Conservation (phyloP, 805 yeast genomes). For the Saccharomyces paradoxus region DNA sequence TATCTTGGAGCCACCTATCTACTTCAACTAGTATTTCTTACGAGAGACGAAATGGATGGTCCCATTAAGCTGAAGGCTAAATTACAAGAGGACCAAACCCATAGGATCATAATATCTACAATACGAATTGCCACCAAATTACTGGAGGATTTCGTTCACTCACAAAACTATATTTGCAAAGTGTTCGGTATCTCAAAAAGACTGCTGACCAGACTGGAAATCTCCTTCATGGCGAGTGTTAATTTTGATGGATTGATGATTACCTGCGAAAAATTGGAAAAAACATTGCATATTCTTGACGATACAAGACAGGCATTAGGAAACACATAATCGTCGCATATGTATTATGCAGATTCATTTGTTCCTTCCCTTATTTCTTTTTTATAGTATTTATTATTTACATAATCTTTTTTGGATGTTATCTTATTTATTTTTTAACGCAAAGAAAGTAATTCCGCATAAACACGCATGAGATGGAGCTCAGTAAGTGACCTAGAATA, state of each 20-base stretch:
- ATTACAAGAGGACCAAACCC: slow-evolving; percentile 33
- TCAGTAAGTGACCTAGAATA: neutral
- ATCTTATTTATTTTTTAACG: neutral
- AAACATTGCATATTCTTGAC: slow-evolving; percentile 8
- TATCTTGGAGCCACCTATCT: slow-evolving; percentile 25
- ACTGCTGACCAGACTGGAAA: slow-evolving; percentile 17
- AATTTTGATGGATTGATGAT: slow-evolving; percentile 13
- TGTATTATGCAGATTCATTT: neutral
- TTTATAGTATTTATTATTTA: neutral
- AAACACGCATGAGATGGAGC: neutral
- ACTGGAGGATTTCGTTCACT: slow-evolving; percentile 37
- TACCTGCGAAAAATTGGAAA: slow-evolving; percentile 8
- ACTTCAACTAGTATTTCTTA: slow-evolving; percentile 17
- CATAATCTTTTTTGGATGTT: neutral
- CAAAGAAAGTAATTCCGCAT: neutral
- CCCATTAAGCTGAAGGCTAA: slow-evolving; percentile 20
- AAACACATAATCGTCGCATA: neutral
- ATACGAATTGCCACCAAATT: slow-evolving; percentile 37
- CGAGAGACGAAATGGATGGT: slow-evolving; percentile 11
- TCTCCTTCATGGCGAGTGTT: slow-evolving; percentile 9
- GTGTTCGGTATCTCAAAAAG: slow-evolving; percentile 36
- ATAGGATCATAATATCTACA: slow-evolving; percentile 38
- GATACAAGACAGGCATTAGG: slow-evolving; percentile 2
- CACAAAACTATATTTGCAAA: slow-evolving; percentile 37
- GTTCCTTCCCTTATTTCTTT: neutral